Conservation (phyloP, 768 basidiomycete genomes). For the Podaxis sp. region DNA sequence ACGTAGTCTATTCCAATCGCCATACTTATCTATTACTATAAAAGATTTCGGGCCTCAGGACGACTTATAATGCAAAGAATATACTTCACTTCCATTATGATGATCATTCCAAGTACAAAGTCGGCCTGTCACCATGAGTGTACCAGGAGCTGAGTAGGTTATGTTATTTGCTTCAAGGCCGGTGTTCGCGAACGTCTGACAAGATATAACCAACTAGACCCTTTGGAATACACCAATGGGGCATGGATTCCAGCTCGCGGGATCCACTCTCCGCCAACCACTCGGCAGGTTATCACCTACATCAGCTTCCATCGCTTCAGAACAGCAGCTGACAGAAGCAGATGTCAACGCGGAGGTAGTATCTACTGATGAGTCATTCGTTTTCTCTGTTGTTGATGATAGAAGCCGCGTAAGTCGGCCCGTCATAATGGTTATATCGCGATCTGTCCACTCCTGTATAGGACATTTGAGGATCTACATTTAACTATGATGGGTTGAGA, state of each 20-base stretch:
- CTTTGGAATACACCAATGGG: slow-evolving; percentile 58
- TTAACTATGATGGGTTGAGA: not conserved
- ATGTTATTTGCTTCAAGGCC: not conserved
- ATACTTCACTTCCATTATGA: no score
- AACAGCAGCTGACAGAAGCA: not conserved
- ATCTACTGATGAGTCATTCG: not conserved
- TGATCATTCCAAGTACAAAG: no score
- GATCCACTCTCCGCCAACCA: slow-evolving; percentile 58
- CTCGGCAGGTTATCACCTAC: slow-evolving; percentile 8
- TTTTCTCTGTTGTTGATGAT: slow-evolving; percentile 12
- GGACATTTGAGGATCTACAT: not conserved
- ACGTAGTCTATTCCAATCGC: no score
- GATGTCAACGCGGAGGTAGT: not conserved
- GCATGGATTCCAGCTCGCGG: slow-evolving; percentile 56
- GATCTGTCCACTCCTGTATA: slow-evolving; percentile 41
- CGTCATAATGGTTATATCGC: slow-evolving; percentile 56
- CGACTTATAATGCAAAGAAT: no score
- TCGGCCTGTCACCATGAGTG: no score
- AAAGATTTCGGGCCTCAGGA: no score
- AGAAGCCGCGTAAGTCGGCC: slow-evolving; percentile 43
- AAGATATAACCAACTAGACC: not conserved
- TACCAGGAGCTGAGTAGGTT: no score
- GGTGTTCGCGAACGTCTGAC: slow-evolving; percentile 8
- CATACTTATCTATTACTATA: no score
- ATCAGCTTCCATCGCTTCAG: not conserved